Evolutionary conservation across 2,329 filamentous ascomycete species (phyloP).

Genomic region (Aspergillus alliaceus): DNA sequence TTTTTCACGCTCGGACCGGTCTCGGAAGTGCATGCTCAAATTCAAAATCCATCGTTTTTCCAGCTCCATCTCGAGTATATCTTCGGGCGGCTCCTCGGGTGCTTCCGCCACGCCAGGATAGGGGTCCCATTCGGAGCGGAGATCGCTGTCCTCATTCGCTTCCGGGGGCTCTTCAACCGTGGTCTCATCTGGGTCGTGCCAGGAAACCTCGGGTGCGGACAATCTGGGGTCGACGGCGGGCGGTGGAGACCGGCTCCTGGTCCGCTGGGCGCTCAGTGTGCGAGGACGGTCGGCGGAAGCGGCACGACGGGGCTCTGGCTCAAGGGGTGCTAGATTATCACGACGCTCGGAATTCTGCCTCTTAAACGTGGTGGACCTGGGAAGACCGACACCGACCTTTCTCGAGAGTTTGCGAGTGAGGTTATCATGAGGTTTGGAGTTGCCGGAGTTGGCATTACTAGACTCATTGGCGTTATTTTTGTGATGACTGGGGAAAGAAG

Average conservation of each 20-base stretch:
- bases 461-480: conserved; percentile 14
- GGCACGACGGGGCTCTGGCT: conserved; percentile 65
- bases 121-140: conserved; percentile 29
- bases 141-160: conserved; percentile 28
- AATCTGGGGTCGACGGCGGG: conserved; percentile 37
- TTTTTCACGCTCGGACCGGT: conserved; percentile 89
- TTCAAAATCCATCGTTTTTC: conserved; percentile 94
- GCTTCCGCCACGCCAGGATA: conserved; percentile 25
- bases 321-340: conserved; percentile 67
- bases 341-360: conserved; percentile 79
- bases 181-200: conserved; percentile 31
- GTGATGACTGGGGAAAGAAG: conserved; percentile 8
- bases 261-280: conserved; percentile 45
- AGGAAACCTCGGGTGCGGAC: conserved; percentile 44
- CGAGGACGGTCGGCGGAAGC: conserved; percentile 57
- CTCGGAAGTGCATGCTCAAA: conserved; percentile 95
- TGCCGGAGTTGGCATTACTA: conserved; percentile 15
- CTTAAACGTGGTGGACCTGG: conserved; percentile 75
- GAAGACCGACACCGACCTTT: conserved; percentile 72
- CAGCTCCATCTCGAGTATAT: conserved; percentile 71
- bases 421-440: conserved; percentile 27
- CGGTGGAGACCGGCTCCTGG: conserved; percentile 44
- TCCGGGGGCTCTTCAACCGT: conserved; percentile 33
- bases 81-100: conserved; percentile 29
- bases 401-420: conserved; percentile 39